phyloP scores from a whole-genome alignment of 2,329 filamentous ascomycete species.

The Pseudogymnoascus sp. region DNA sequence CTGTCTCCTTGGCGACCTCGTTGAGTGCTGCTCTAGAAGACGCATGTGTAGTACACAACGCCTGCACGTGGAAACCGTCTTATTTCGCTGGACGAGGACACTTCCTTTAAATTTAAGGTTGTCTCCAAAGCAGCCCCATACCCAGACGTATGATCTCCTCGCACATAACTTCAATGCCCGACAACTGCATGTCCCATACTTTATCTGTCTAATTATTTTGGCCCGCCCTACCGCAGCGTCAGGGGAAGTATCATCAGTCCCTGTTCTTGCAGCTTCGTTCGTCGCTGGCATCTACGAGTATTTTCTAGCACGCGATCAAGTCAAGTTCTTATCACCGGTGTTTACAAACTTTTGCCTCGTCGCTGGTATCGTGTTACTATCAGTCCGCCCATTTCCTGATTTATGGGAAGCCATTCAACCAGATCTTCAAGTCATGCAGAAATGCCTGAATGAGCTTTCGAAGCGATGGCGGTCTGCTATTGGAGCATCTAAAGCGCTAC shows the following conservation, averaged over 20 bases:
- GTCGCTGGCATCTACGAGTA: constrained; percentile 36
- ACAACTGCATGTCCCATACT: constrained; percentile 32
- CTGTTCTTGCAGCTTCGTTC: constrained; percentile 34
- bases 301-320: constrained; percentile 35
- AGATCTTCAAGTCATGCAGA: background rate
- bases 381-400: background rate
- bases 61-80: constrained; percentile 1
- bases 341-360: constrained; percentile 36
- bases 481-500: background rate
- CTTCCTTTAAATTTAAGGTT: constrained; percentile 25
- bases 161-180: constrained; percentile 31
- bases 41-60: background rate
- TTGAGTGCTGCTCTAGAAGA: background rate
- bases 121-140: constrained; percentile 11
- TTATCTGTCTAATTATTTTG: constrained; percentile 32
- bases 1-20: background rate
- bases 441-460: background rate
- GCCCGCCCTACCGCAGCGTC: constrained; percentile 25
- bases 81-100: constrained; percentile 31
- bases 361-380: constrained; percentile 18
- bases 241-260: constrained; percentile 27
- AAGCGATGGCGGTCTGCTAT: background rate
- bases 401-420: background rate
- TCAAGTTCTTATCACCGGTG: constrained; percentile 34
- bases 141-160: background rate